These are phyloP conservation scores for Leishmania tarentolae DNA, from an alignment of 208 protist species.

Conservation along the genomic window DNA sequence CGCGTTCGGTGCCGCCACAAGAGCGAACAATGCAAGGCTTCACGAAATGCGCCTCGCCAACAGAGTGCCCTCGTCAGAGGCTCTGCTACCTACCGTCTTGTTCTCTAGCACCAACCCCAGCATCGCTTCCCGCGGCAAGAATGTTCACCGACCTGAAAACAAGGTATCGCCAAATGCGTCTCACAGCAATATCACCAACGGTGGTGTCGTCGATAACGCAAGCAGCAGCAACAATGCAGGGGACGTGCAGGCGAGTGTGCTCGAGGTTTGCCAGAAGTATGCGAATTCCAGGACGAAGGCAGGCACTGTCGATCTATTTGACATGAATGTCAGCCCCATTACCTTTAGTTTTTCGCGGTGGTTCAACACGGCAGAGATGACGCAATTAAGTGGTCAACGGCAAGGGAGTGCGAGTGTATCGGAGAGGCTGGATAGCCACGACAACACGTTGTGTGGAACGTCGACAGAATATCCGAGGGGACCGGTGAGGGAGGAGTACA, in stretches of 20 bases:
- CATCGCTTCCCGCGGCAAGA: neutral
- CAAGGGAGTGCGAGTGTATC: neutral
- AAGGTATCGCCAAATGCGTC: neutral
- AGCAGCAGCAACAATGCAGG: neutral
- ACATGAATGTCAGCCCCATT: neutral
- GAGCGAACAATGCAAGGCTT: neutral
- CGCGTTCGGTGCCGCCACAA: no score
- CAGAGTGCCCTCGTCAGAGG: slow-evolving; percentile 11
- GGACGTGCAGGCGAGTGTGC: slow-evolving; percentile 4
- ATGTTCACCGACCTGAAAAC: neutral
- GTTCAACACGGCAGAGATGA: neutral
- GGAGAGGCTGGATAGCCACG: neutral
- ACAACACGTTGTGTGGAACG: neutral
- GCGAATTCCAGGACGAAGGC: neutral
- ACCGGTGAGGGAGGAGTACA: neutral
- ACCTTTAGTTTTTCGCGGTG: neutral
- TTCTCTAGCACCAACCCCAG: neutral
- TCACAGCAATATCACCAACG: neutral
- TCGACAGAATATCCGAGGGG: neutral
- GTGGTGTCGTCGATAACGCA: neutral
- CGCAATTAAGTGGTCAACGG: neutral
- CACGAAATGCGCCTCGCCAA: neutral
- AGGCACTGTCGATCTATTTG: neutral
- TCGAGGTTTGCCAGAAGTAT: slow-evolving; percentile 11
- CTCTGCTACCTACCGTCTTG: neutral